Evolutionary conservation across 768 basidiomycete species (phyloP).

Genomic region (Cystoderma amianthinum): DNA sequence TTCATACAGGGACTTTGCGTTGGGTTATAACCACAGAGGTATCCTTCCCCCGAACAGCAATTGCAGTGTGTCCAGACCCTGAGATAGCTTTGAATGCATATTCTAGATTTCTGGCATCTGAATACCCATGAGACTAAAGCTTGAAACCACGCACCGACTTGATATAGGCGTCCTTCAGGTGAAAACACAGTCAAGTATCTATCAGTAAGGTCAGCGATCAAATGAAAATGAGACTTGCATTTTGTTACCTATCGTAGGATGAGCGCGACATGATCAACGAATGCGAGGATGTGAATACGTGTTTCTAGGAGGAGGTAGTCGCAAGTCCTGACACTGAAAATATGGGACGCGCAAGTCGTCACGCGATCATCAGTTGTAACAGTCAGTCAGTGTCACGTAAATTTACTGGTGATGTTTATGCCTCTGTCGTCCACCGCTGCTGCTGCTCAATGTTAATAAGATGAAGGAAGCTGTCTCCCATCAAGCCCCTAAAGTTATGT

Average conservation of each 20-base stretch:
- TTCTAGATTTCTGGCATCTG: conserved; percentile 45
- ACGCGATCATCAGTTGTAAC: conserved; percentile 28
- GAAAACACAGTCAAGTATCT: conserved; percentile 97
- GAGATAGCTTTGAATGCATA: conserved; percentile 99
- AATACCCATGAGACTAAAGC: background rate
- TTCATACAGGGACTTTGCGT: conserved; percentile 92
- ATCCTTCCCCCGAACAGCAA: conserved; percentile 91
- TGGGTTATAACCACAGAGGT: conserved; percentile 96
- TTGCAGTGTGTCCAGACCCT: conserved; percentile 90
- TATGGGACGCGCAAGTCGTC: conserved; percentile 53
- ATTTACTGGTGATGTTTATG: conserved; percentile 11
- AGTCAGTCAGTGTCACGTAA: conserved; percentile 19
- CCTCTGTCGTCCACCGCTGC: background rate
- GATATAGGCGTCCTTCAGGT: conserved; percentile 94
- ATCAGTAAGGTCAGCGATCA: conserved; percentile 1
- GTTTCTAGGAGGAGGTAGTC: too few species aligned
- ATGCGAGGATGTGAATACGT: conserved; percentile 2
- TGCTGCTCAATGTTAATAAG: conserved; percentile 1
- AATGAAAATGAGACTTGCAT: background rate
- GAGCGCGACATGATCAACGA: conserved; percentile 76
- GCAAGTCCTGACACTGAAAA: too few species aligned
- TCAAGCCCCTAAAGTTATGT: conserved; percentile 82
- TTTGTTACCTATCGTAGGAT: conserved; percentile 77
- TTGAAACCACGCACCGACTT: conserved; percentile 75
- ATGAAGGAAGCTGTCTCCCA: conserved; percentile 84